phyloP scores from a whole-genome alignment of 2,329 filamentous ascomycete species.

The Graphilbum fragrans region DNA sequence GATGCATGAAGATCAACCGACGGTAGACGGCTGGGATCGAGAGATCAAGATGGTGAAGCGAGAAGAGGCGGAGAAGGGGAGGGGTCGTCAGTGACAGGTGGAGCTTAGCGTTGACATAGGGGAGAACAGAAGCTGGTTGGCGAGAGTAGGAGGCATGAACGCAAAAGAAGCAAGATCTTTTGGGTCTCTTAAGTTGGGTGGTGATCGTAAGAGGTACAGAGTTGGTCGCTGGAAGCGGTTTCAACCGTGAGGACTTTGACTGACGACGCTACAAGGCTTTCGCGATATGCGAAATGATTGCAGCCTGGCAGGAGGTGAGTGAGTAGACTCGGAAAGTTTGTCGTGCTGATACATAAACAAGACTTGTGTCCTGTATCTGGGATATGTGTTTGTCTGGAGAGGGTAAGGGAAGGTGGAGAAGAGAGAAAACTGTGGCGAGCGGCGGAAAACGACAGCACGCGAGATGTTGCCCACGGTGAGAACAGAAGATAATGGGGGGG shows the following conservation, averaged over 20 bases:
- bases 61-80: not conserved
- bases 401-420: not conserved
- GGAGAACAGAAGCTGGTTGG: constrained; percentile 38
- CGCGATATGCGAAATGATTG: constrained; percentile 92
- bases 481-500: not conserved
- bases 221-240: too few species aligned
- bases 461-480: not conserved
- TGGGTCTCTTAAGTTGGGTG: not conserved
- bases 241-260: constrained; percentile 92
- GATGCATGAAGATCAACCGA: not conserved
- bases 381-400: constrained; percentile 4
- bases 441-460: not conserved
- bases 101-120: constrained; percentile 43
- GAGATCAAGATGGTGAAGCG: constrained; percentile 1
- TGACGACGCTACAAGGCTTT: constrained; percentile 84
- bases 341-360: constrained; percentile 99
- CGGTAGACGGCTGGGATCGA: not conserved
- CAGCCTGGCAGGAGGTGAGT: constrained; percentile 89
- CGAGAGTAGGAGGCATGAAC: constrained; percentile 44
- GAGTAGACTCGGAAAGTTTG: constrained; percentile 80
- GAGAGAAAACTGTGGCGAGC: not conserved
- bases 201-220: too few species aligned
- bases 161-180: constrained; percentile 18
- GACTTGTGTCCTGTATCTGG: constrained; percentile 28
- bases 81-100: constrained; percentile 41